Percentiles rank a stretch among this genome's conserved stretches.
Evolutionary conservation across 345 rosid genomes (phyloP).

Genomic region (Euphorbia lathyris): DNA sequence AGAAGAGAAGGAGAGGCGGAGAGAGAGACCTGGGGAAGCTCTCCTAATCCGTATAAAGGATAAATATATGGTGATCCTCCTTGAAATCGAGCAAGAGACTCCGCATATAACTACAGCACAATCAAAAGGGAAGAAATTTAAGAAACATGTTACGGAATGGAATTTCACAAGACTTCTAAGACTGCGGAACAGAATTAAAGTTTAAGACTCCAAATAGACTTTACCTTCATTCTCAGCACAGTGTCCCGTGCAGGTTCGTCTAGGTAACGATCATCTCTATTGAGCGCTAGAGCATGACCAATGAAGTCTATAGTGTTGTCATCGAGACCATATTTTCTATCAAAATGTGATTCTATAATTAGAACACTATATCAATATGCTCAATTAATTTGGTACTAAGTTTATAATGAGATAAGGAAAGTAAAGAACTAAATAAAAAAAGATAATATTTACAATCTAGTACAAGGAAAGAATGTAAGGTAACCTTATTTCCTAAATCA

Average conservation of each 20-base stretch:
- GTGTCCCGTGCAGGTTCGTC: slow-evolving; percentile 90
- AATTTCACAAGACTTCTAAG: slow-evolving; percentile 2
- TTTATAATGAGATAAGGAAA: neutral
- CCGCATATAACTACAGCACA: slow-evolving; percentile 68
- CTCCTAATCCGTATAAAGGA: slow-evolving; percentile 95
- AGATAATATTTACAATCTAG: neutral
- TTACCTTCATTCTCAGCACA: slow-evolving; percentile 96
- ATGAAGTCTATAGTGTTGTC: slow-evolving; percentile 87
- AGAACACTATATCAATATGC: neutral
- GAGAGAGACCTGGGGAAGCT: slow-evolving; percentile 80
- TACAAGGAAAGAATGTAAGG: neutral
- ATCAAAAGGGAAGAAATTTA: slow-evolving; percentile 16
- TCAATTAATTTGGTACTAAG: neutral
- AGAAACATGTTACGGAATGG: neutral
- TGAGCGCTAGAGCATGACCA: slow-evolving; percentile 96
- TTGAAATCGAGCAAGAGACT: slow-evolving; percentile 95
- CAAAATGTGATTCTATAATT: slow-evolving; percentile 11
- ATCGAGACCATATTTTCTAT: slow-evolving; percentile 87
- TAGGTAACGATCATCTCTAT: slow-evolving; percentile 77
- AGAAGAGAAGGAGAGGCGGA: slow-evolving; percentile 3
- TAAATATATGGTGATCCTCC: slow-evolving; percentile 97
- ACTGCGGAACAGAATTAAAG: neutral
- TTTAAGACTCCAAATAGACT: neutral
- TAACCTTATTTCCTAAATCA: neutral
- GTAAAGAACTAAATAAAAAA: neutral